Conservation (phyloP, 345 rosid genomes). For the Litchi chinensis region DNA sequence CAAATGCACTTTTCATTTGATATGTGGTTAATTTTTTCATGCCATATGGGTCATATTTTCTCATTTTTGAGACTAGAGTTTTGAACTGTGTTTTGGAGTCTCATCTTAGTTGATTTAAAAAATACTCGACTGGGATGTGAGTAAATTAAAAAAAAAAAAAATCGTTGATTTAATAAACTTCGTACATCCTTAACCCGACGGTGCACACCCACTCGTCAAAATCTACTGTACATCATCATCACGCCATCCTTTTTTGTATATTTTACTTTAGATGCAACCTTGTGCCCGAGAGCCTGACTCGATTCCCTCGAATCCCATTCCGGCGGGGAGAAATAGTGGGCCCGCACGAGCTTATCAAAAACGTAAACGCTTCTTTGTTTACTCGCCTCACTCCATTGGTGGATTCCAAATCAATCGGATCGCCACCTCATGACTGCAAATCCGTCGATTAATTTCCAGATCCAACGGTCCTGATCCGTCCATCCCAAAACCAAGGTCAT, state of each 20-base stretch:
- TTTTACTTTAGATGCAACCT: neutral
- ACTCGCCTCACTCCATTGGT: slow-evolving; percentile 4
- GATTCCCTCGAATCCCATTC: neutral
- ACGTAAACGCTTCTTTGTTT: neutral
- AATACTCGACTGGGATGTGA: no score
- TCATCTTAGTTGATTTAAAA: no score
- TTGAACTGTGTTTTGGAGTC: no score
- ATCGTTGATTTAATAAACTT: neutral
- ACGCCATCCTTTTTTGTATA: neutral
- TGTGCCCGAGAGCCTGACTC: neutral
- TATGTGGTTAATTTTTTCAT: no score
- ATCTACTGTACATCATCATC: neutral
- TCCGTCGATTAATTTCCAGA: slow-evolving; percentile 2
- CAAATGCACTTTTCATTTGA: no score
- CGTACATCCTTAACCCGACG: no score
- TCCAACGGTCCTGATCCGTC: slow-evolving; percentile 16
- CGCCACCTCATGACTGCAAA: slow-evolving; percentile 16
- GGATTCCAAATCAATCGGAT: neutral
- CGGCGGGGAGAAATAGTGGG: neutral
- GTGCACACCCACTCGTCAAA: neutral
- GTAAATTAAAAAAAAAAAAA: no score
- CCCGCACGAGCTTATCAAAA: slow-evolving; percentile 9
- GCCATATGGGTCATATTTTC: no score
- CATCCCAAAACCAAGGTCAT: slow-evolving; percentile 8
- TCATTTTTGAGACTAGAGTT: no score